A percentile compares a stretch with the other conserved stretches of the same genome.
Evolutionary conservation across 2,329 filamentous ascomycete species (phyloP).

Genomic region (Fusarium napiforme): DNA sequence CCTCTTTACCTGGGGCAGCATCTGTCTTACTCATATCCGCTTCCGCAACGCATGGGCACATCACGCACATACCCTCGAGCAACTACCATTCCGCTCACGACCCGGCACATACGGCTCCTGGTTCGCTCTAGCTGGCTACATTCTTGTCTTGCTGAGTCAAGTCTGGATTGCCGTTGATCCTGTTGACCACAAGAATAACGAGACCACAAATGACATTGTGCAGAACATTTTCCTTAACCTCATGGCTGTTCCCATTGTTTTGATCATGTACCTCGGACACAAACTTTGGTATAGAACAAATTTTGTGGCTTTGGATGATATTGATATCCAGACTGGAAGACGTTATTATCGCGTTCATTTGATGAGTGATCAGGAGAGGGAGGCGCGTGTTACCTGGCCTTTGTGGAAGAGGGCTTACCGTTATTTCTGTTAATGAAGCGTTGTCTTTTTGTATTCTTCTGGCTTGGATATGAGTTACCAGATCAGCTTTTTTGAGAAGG

Average conservation of each 20-base stretch:
- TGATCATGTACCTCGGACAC: slow-evolving; percentile 76
- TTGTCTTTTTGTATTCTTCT: neutral
- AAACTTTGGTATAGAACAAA: slow-evolving; percentile 72
- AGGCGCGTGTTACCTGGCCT: slow-evolving; percentile 77
- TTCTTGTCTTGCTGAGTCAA: slow-evolving; percentile 79
- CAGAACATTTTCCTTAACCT: slow-evolving; percentile 78
- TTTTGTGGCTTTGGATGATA: slow-evolving; percentile 71
- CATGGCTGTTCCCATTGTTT: slow-evolving; percentile 75
- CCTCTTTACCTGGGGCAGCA: slow-evolving; percentile 83
- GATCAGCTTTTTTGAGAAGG: neutral
- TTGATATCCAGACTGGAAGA: slow-evolving; percentile 87
- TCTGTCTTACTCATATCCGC: slow-evolving; percentile 90
- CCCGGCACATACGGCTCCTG: slow-evolving; percentile 83
- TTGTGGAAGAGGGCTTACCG: slow-evolving; percentile 81
- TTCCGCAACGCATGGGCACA: slow-evolving; percentile 81
- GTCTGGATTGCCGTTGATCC: slow-evolving; percentile 89
- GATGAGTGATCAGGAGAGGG: slow-evolving; percentile 80
- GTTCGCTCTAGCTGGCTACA: slow-evolving; percentile 79
- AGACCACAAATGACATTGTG: slow-evolving; percentile 57
- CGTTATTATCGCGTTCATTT: slow-evolving; percentile 83
- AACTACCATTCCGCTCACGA: slow-evolving; percentile 84
- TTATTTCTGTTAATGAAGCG: slow-evolving; percentile 68
- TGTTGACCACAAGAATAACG: slow-evolving; percentile 60
- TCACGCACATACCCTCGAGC: slow-evolving; percentile 73
- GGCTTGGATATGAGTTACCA: neutral